A percentile compares a stretch with the other conserved stretches of the same genome.
phyloP scores from a whole-genome alignment of 345 rosid species.

The Microthlaspi erraticum region DNA sequence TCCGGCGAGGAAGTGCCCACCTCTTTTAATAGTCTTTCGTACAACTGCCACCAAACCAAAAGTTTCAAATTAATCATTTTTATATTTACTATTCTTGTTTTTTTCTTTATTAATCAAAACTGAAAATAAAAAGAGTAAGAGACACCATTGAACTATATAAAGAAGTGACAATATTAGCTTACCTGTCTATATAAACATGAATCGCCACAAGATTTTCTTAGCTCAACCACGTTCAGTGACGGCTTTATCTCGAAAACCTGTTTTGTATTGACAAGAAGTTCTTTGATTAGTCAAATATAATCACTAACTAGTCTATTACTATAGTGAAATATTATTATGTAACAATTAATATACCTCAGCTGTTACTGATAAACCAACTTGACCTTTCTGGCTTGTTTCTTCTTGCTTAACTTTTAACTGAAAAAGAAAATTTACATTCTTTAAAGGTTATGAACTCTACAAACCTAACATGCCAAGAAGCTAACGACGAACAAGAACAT shows the following conservation, averaged over 20 bases:
- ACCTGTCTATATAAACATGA: conserved; percentile 80
- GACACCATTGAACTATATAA: background rate
- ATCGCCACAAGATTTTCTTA: conserved; percentile 86
- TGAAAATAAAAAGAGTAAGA: background rate
- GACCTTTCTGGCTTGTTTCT: conserved; percentile 53
- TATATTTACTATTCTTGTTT: background rate
- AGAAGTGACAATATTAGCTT: conserved; percentile 7
- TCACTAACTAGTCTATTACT: background rate
- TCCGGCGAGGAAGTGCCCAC: conserved; percentile 57
- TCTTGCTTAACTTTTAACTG: conserved; percentile 81
- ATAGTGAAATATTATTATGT: background rate
- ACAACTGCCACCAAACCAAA: conserved; percentile 65
- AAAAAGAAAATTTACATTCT: background rate
- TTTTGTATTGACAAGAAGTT: background rate
- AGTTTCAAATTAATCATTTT: background rate
- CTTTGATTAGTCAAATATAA: conserved; percentile 17
- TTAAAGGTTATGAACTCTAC: background rate
- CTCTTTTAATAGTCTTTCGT: conserved; percentile 68
- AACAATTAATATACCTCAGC: conserved; percentile 68
- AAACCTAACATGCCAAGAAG: background rate
- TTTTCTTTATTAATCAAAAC: background rate
- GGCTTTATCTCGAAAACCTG: conserved; percentile 91
- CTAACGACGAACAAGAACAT: background rate
- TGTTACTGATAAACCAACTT: conserved; percentile 63
- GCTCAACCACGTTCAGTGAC: conserved; percentile 78